Percentiles rank a stretch among this genome's conserved stretches.
Evolutionary conservation across 2,329 filamentous ascomycete genomes (phyloP).

Genomic region (Penicillium expansum): DNA sequence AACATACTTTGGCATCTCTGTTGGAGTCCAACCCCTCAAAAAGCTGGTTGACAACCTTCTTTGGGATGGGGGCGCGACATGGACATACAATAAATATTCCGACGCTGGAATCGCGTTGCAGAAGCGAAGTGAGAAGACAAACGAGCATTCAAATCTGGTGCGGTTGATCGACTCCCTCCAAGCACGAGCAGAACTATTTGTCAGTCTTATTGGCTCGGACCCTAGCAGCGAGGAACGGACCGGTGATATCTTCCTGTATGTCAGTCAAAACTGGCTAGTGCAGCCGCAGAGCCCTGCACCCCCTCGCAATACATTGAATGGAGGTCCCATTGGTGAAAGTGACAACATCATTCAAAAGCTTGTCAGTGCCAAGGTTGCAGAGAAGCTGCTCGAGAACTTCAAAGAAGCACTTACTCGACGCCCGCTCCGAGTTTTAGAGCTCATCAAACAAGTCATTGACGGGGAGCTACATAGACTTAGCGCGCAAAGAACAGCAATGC

Average conservation of each 20-base stretch:
- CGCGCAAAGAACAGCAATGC: slow-evolving; percentile 1
- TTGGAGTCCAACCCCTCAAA: slow-evolving; percentile 34
- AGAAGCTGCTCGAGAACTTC: slow-evolving; percentile 43
- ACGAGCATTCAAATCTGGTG: slow-evolving; percentile 29
- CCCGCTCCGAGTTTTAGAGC: slow-evolving; percentile 40
- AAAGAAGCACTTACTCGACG: slow-evolving; percentile 43
- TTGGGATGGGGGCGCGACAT: slow-evolving; percentile 40
- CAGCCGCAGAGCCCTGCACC: slow-evolving; percentile 16
- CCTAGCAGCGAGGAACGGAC: slow-evolving; percentile 41
- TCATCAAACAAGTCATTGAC: slow-evolving; percentile 43
- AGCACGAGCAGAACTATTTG: slow-evolving; percentile 38
- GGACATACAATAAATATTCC: slow-evolving; percentile 33
- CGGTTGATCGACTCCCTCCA: slow-evolving; percentile 37
- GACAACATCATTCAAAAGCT: slow-evolving; percentile 36
- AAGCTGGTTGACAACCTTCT: slow-evolving; percentile 43
- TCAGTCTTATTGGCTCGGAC: slow-evolving; percentile 38
- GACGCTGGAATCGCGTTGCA: slow-evolving; percentile 27
- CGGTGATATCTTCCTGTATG: slow-evolving; percentile 43
- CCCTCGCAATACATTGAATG: slow-evolving; percentile 12
- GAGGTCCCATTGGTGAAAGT: slow-evolving; percentile 22
- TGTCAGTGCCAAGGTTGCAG: slow-evolving; percentile 42
- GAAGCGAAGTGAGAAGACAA: slow-evolving; percentile 20
- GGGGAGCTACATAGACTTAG: slow-evolving; percentile 31
- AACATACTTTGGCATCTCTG: slow-evolving; percentile 43
- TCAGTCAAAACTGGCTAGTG: slow-evolving; percentile 44